A percentile compares a stretch with the other conserved stretches of the same genome.
Conservation (phyloP, 2,329 filamentous ascomycete species). For the Zymoseptoria pseudotritici region DNA sequence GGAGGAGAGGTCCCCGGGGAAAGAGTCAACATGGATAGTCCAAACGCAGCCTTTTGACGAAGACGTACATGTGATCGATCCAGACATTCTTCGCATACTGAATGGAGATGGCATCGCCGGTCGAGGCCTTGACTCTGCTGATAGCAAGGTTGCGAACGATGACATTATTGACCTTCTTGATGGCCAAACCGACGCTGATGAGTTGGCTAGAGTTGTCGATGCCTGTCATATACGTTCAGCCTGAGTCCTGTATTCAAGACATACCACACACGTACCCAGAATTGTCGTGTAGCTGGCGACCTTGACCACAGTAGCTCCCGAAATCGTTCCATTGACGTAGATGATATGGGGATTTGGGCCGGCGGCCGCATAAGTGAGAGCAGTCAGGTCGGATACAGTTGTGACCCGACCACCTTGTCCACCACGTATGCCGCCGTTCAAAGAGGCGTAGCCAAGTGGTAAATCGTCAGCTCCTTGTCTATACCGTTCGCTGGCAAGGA, state of each 20-base stretch:
- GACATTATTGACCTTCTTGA: slow-evolving; percentile 46
- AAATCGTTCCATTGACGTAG: slow-evolving; percentile 37
- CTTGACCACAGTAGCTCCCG: slow-evolving; percentile 16
- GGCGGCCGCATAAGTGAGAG: slow-evolving; percentile 33
- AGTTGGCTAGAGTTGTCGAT: slow-evolving; percentile 38
- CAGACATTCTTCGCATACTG: slow-evolving; percentile 48
- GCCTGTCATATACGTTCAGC: background rate
- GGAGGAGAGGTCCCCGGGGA: background rate
- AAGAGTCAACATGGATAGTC: slow-evolving; percentile 44
- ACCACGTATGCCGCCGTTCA: slow-evolving; percentile 37
- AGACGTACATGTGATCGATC: slow-evolving; percentile 60
- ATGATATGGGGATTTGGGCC: slow-evolving; percentile 35
- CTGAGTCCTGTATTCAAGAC: background rate
- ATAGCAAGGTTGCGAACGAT: slow-evolving; percentile 52
- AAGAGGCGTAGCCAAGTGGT: slow-evolving; percentile 22
- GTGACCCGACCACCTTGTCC: slow-evolving; percentile 39
- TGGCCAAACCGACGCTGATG: slow-evolving; percentile 40
- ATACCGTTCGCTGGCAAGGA: slow-evolving; percentile 1
- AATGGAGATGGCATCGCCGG: slow-evolving; percentile 47
- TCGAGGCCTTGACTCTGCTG: slow-evolving; percentile 39
- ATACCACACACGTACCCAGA: slow-evolving; percentile 31
- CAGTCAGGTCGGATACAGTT: slow-evolving; percentile 41
- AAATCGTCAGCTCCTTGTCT: background rate
- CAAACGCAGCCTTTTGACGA: too few relatives aligned
- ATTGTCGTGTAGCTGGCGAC: slow-evolving; percentile 45